These are phyloP conservation scores for Diaporthe citrichinensis DNA, from an alignment of 2,329 filamentous ascomycete genomes.

Conservation along the genomic window DNA sequence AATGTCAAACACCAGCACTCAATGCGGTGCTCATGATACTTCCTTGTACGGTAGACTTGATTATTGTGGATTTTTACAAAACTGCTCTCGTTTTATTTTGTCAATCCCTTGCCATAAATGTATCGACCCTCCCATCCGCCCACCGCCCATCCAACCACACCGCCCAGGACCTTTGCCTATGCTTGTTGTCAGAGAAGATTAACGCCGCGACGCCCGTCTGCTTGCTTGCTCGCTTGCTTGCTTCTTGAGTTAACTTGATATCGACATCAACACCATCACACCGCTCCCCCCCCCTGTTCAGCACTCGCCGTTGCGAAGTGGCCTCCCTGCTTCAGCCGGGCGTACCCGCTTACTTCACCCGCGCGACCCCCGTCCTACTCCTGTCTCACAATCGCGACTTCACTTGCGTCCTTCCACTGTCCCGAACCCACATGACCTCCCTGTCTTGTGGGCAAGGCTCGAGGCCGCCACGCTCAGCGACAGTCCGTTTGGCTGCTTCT, in stretches of 20 bases:
- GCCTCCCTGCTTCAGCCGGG: not conserved
- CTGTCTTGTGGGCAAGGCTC: too few species aligned
- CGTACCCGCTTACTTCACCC: not conserved
- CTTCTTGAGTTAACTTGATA: slow-evolving; percentile 35
- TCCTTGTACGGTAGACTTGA: not conserved
- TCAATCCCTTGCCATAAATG: slow-evolving; percentile 22
- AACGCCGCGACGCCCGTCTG: slow-evolving; percentile 42
- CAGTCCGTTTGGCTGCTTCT: not conserved
- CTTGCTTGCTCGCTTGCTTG: slow-evolving; percentile 34
- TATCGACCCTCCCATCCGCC: slow-evolving; percentile 10
- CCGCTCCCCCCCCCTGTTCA: not conserved
- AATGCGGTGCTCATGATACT: not conserved
- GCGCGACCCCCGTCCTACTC: too few species aligned
- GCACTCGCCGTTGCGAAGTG: not conserved
- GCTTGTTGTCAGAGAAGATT: slow-evolving; percentile 22
- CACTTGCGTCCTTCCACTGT: not conserved
- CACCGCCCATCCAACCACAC: slow-evolving; percentile 10
- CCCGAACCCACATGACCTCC: too few species aligned
- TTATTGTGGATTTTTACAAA: slow-evolving; percentile 25
- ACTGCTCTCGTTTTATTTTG: not conserved
- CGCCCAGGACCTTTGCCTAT: slow-evolving; percentile 29
- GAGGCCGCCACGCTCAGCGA: not conserved
- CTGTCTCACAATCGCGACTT: not conserved
- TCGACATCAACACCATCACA: slow-evolving; percentile 27
- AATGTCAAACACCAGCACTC: not conserved